Evolutionary conservation across 345 rosid genomes (phyloP).

Genomic region (Populus tremula): DNA sequence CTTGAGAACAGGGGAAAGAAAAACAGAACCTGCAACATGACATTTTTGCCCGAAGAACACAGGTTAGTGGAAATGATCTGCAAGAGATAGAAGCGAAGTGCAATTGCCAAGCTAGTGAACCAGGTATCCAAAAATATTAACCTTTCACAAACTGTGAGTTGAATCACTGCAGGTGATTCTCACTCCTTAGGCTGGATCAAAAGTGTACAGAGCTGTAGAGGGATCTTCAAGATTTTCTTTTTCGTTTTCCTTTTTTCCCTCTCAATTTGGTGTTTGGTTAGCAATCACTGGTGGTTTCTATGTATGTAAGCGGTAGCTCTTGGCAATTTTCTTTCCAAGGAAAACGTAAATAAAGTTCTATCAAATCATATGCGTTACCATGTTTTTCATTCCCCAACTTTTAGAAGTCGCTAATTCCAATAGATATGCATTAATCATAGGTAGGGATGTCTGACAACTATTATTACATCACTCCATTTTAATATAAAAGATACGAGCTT

Average conservation of each 20-base stretch:
- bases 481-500: not conserved
- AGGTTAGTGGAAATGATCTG: not conserved
- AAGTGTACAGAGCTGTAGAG: not conserved
- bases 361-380: not conserved
- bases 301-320: not conserved
- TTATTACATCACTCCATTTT: not conserved
- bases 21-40: not conserved
- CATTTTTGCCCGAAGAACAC: not conserved
- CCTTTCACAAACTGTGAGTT: not conserved
- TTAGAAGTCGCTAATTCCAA: not conserved
- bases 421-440: not conserved
- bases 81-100: not conserved
- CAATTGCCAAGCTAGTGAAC: not conserved
- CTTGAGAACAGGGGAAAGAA: slow-evolving; percentile 29
- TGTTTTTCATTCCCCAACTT: not conserved
- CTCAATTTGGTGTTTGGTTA: not conserved
- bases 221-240: not conserved
- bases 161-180: not conserved
- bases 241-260: not conserved
- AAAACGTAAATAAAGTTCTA: not conserved
- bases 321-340: not conserved
- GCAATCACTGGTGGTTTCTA: not conserved
- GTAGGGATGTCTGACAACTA: not conserved
- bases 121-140: not conserved
- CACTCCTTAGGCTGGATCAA: slow-evolving; percentile 1